Percentiles rank a stretch among this genome's conserved stretches.
These are phyloP conservation scores for Malassezia slooffiae DNA, from an alignment of 1,284 basidiomycete species.

Conservation along the genomic window DNA sequence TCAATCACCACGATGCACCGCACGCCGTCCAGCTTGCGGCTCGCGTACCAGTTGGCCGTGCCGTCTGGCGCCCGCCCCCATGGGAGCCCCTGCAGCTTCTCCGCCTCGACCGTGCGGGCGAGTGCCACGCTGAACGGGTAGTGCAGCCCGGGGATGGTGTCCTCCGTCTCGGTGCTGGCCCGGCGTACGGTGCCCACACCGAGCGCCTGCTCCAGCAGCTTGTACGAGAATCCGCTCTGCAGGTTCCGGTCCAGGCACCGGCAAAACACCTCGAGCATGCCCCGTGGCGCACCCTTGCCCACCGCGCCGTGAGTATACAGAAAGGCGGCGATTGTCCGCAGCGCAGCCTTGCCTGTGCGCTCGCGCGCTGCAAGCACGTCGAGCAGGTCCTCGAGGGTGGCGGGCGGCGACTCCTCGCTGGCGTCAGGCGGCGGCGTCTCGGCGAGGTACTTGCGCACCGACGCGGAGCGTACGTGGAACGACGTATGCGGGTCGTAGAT, in stretches of 20 bases:
- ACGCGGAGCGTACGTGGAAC: background rate
- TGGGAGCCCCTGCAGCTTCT: background rate
- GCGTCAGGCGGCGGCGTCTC: conserved; percentile 3
- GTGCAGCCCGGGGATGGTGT: too few relatives aligned
- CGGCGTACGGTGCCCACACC: too few relatives aligned
- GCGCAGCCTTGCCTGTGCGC: conserved; percentile 19
- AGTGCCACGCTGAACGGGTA: conserved; percentile 20
- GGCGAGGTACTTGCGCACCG: conserved; percentile 1
- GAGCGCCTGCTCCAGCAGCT: conserved; percentile 18
- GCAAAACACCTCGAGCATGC: conserved; percentile 22
- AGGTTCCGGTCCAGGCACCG: conserved; percentile 33
- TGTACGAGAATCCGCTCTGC: conserved; percentile 21
- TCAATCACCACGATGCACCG: conserved; percentile 26
- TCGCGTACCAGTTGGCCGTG: conserved; percentile 26
- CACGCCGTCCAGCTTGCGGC: conserved; percentile 30
- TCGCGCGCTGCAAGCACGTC: conserved; percentile 14
- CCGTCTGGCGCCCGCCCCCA: conserved; percentile 1
- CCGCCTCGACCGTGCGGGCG: conserved; percentile 11
- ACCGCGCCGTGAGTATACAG: conserved; percentile 20
- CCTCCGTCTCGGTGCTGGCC: too few relatives aligned
- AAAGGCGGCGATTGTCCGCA: conserved; percentile 18
- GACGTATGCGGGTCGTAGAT: background rate
- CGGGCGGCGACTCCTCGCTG: too few relatives aligned
- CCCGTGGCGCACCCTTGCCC: background rate
- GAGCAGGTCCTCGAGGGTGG: conserved; percentile 1